phyloP scores from a whole-genome alignment of 331 rosid genomes.

The Telfairia occidentalis region DNA sequence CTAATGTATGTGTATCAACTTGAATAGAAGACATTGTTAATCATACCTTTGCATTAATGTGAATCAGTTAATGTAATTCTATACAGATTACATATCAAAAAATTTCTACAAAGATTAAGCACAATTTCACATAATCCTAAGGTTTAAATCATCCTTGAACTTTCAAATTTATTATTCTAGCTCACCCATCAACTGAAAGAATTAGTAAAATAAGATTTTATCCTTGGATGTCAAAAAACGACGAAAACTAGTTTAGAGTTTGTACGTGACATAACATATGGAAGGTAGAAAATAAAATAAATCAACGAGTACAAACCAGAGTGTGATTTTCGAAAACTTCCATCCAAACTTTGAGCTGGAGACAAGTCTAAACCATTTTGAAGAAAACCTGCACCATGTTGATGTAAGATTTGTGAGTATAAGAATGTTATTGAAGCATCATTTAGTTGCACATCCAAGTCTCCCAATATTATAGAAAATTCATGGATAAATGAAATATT shows the following conservation, averaged over 20 bases:
- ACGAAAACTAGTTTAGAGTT: background rate
- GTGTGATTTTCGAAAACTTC: conserved; percentile 14
- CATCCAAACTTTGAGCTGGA: conserved; percentile 12
- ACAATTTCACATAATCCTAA: background rate
- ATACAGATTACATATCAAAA: too few relatives aligned
- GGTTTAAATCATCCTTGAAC: background rate
- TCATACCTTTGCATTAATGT: background rate
- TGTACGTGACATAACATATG: background rate
- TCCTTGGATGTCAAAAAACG: too few relatives aligned
- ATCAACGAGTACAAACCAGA: conserved; percentile 2
- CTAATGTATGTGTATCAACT: background rate
- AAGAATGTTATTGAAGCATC: background rate
- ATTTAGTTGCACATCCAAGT: background rate
- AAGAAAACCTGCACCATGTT: conserved; percentile 10
- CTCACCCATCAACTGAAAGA: background rate
- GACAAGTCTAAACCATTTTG: conserved; percentile 13
- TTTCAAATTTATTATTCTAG: background rate
- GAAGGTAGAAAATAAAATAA: conserved; percentile 4
- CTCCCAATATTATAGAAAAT: background rate
- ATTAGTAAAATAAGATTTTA: background rate
- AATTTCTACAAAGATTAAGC: too few relatives aligned
- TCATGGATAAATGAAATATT: background rate
- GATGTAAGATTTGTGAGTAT: background rate
- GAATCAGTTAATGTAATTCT: background rate
- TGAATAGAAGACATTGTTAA: background rate